Base-by-base conservation (phyloP, 768 basidiomycete genomes). In the Podaxis sp. region DNA sequence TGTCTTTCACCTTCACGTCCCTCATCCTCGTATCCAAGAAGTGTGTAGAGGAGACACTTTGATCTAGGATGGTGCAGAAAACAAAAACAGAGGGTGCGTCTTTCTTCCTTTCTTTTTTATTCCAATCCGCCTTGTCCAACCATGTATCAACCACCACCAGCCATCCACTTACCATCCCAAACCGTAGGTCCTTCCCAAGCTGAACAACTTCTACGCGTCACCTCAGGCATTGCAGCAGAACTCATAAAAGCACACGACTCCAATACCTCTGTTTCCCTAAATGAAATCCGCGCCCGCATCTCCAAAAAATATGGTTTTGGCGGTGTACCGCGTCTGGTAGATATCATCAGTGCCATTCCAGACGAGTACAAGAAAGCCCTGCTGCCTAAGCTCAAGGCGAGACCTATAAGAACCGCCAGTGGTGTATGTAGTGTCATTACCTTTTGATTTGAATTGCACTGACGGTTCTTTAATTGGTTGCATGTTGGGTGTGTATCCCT, bases 281-380 rank as follows among this genome's bases (percentile, higher is more conserved):
- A 97, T 70, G 87, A 89, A 56, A 82, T 99, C 52, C 90, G 96
- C 46, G 82, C 90, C 46, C 88, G 88, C 68, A 84, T 96, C 75
- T 92, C 93, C 74, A 98, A 98, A 79, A 95, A 95, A 74, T 88
- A 87, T 72, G 87, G 85, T 4, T 90, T 88, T 68, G 87, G 90
- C 38, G 92, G 92, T 33, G 90, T 96, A 0, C 97, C 97, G 0
- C 77, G 97, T 51, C 83, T 99, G 20, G 96, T 99, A 50, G 97
- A 99, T 74, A 98, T 99, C 70, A 95, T 99, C 75, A 93, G 94
- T 66, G 97, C 97, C 40, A 96, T 99, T 55, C 97, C 97, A 17
- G 96, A 98, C 73, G 96, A 97, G 58, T 95, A 96, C 78, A 95
- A 95, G 76, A 94, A 94, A 68, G 90, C 90, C 5, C 75, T 99